A percentile compares a stretch with the other conserved stretches of the same genome.
These are phyloP conservation scores for Blastosporella zonata DNA, from an alignment of 1,284 basidiomycete genomes.

Conservation along the genomic window DNA sequence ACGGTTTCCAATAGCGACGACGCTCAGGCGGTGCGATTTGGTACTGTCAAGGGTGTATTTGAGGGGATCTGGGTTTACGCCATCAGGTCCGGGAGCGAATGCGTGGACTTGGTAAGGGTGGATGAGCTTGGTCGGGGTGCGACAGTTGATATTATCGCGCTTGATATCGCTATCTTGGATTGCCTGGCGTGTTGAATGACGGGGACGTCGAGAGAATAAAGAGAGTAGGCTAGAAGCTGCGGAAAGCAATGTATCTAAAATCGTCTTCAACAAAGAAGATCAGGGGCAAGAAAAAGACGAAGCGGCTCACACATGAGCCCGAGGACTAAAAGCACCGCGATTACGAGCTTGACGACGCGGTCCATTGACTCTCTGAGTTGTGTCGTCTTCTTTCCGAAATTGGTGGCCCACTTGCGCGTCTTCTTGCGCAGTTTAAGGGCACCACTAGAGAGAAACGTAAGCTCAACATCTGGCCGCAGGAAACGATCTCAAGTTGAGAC, in stretches of 20 bases:
- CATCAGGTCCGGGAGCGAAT: constrained; percentile 18
- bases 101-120: constrained; percentile 15
- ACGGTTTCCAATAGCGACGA: constrained; percentile 22
- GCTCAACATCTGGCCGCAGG: not conserved
- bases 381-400: constrained; percentile 3
- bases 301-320: constrained; percentile 7
- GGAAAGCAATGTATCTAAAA: not conserved
- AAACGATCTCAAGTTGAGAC: not conserved
- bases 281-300: not conserved
- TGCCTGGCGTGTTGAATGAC: not conserved
- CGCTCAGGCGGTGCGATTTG: constrained; percentile 18
- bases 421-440: constrained; percentile 2
- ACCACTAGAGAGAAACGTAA: not conserved
- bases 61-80: constrained; percentile 16
- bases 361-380: constrained; percentile 1
- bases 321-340: constrained; percentile 1
- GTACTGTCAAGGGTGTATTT: constrained; percentile 17
- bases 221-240: not conserved
- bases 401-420: constrained; percentile 7
- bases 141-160: constrained; percentile 9
- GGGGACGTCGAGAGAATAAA: not conserved
- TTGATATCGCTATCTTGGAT: constrained; percentile 9
- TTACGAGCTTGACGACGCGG: not conserved
- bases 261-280: not conserved
- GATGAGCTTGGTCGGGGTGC: constrained; percentile 10